Percentiles rank a stretch among this genome's conserved stretches.
phyloP scores from a whole-genome alignment of 129 eudicot genomes.

The carrot (Daucus carota) region DNA sequence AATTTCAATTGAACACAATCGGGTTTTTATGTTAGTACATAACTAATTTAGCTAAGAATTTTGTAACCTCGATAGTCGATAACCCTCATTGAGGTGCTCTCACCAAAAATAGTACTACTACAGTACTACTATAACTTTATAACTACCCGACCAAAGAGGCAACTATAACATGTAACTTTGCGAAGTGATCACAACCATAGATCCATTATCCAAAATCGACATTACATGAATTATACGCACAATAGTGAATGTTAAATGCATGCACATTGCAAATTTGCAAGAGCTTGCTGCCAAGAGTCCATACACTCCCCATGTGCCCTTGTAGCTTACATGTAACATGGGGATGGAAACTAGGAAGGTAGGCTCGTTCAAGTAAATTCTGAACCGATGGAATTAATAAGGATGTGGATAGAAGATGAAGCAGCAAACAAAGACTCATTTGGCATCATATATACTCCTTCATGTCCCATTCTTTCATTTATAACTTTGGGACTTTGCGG shows the following conservation, averaged over 20 bases:
- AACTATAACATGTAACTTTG: too few relatives aligned
- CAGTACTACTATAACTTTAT: too few relatives aligned
- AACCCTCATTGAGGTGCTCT: too few relatives aligned
- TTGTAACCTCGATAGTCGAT: too few relatives aligned
- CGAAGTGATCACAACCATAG: too few relatives aligned
- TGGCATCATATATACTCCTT: not conserved
- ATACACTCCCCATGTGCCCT: not conserved
- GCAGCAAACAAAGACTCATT: slow-evolving; percentile 1
- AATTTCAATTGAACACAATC: too few relatives aligned
- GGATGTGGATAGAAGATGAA: not conserved
- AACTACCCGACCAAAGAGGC: too few relatives aligned
- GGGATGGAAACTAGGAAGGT: not conserved
- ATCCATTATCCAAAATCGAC: not conserved
- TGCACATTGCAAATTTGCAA: not conserved
- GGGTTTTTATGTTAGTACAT: too few relatives aligned
- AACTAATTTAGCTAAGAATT: too few relatives aligned
- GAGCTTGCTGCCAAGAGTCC: not conserved
- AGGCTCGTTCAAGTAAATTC: not conserved
- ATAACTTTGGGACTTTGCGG: not conserved
- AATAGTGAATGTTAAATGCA: not conserved
- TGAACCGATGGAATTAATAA: not conserved
- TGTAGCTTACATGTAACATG: slow-evolving; percentile 7
- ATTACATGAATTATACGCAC: too few relatives aligned
- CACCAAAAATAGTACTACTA: too few relatives aligned
- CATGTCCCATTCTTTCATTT: not conserved